Evolutionary conservation across 2,329 filamentous ascomycete genomes (phyloP), one percentile per base, ranked within the genome.

Genomic region (Pyrenophora tritici-repentis): DNA sequence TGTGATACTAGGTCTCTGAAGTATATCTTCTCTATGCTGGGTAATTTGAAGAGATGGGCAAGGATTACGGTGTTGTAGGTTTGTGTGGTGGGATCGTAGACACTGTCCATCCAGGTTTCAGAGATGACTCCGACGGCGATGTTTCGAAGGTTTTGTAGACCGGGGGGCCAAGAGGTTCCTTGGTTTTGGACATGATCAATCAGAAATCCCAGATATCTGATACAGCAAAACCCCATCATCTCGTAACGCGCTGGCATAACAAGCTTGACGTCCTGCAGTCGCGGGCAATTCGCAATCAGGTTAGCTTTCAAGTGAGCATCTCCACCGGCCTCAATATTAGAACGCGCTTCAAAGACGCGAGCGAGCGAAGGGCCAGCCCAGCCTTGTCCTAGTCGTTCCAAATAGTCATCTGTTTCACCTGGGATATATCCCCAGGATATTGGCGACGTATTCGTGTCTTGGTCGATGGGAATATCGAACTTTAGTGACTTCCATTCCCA

Each of bases 291-390:
- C 10, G 45, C 34, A 8, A 59, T 40, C 7, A 58, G 34, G 12
- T 55, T 33, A 6, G 47, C 44, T 14, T 55, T 59, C 14, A 57
- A 35, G n/a, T 53, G 31, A 8, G 42, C 51, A 12, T 59, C 54
- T 13, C 31, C n/a, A 20, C 54, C 56, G 6, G 50, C 43, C 8
- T 50, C 46, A 3, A 50, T 24, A n/a, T 48, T 53, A 5, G 39
- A 24, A 7, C 22, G 22, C 22, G 6, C 8, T 24, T 4, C 22
- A 24, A 24, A 7, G 8, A 24, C 8, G 22, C 22, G 22, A 7
- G 22, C 7, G 22, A 24, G 22, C 22, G 22, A 7, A 24, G 22
- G 22, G 22, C 22, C 22, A 24, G 22, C 22, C 6, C 22, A 24
- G 8, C 22, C 22, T 6, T 24, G 22, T 24, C 7, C 22, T 9